A percentile compares a stretch with the other conserved stretches of the same genome.
These are phyloP conservation scores for Alternaria dauci DNA, from an alignment of 2,329 filamentous ascomycete genomes.

Conservation along the genomic window DNA sequence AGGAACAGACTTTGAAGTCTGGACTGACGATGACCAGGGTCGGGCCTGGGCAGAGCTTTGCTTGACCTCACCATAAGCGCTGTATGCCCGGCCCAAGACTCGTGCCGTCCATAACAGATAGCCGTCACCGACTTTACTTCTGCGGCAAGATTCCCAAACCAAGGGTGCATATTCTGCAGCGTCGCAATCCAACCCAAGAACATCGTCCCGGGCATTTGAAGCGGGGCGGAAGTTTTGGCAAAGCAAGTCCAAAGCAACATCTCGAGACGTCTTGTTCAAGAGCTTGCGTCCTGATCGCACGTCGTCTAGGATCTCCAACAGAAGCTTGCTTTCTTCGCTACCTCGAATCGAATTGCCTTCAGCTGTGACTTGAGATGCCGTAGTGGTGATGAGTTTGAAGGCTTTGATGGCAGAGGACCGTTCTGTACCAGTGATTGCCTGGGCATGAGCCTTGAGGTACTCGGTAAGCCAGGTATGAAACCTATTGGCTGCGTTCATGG, in stretches of 20 bases:
- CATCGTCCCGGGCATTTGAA: constrained; percentile 66
- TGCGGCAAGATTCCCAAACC: constrained; percentile 79
- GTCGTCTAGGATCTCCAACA: constrained; percentile 82
- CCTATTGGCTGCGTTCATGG: constrained; percentile 74
- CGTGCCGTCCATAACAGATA: constrained; percentile 88
- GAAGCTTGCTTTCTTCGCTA: constrained; percentile 78
- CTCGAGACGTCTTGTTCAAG: constrained; percentile 73
- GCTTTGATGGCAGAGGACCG: constrained; percentile 54
- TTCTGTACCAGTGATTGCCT: constrained; percentile 30
- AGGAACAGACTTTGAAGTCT: constrained; percentile 30
- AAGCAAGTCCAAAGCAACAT: constrained; percentile 75
- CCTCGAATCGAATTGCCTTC: constrained; percentile 74
- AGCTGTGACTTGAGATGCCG: constrained; percentile 71
- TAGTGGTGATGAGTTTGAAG: constrained; percentile 73
- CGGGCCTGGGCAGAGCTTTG: constrained; percentile 29
- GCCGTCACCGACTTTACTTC: constrained; percentile 68
- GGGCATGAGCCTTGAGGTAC: constrained; percentile 67
- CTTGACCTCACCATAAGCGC: constrained; percentile 72
- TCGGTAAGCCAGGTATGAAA: constrained; percentile 83
- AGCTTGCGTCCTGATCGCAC: constrained; percentile 68
- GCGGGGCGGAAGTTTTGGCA: constrained; percentile 77
- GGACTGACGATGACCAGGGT: constrained; percentile 36
- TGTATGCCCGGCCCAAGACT: constrained; percentile 79
- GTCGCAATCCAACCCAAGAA: constrained; percentile 72
- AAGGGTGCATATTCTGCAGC: constrained; percentile 69